These are phyloP conservation scores for Melanomma pulvis-pyrius DNA, from an alignment of 495 filamentous ascomycete genomes.

Conservation along the genomic window DNA sequence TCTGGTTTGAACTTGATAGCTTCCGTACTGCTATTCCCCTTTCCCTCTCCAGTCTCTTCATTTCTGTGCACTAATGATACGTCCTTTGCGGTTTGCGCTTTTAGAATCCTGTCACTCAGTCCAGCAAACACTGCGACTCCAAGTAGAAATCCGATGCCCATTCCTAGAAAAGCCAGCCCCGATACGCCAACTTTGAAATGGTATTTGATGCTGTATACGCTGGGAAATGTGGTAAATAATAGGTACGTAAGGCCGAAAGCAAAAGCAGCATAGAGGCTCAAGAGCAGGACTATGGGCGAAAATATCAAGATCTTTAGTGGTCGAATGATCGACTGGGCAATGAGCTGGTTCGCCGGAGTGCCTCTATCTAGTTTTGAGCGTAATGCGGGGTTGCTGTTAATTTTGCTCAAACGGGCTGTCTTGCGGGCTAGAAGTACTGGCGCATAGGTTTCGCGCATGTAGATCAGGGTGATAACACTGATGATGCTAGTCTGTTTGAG, in stretches of 20 bases:
- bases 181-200: constrained; percentile 40
- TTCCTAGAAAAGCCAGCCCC: constrained; percentile 47
- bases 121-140: constrained; percentile 38
- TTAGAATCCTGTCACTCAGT: constrained; percentile 39
- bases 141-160: constrained; percentile 43
- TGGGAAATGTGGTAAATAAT: constrained; percentile 50
- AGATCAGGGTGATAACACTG: not conserved
- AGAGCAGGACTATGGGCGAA: constrained; percentile 46
- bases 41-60: not conserved
- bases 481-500: not conserved
- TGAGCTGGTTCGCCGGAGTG: not conserved
- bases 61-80: not conserved
- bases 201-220: constrained; percentile 45
- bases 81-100: not conserved
- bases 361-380: constrained; percentile 28
- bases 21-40: too few species aligned
- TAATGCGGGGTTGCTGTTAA: constrained; percentile 25
- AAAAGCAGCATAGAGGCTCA: constrained; percentile 46
- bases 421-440: constrained; percentile 31
- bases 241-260: constrained; percentile 48
- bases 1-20: constrained; percentile 36
- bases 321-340: constrained; percentile 12
- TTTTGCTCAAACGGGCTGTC: constrained; percentile 17
- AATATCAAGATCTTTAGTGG: constrained; percentile 43
- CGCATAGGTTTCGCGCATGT: constrained; percentile 32